Percentiles rank a stretch among this genome's conserved stretches.
Conservation (phyloP, 2,329 filamentous ascomycete species). For the Fusarium sp. region DNA sequence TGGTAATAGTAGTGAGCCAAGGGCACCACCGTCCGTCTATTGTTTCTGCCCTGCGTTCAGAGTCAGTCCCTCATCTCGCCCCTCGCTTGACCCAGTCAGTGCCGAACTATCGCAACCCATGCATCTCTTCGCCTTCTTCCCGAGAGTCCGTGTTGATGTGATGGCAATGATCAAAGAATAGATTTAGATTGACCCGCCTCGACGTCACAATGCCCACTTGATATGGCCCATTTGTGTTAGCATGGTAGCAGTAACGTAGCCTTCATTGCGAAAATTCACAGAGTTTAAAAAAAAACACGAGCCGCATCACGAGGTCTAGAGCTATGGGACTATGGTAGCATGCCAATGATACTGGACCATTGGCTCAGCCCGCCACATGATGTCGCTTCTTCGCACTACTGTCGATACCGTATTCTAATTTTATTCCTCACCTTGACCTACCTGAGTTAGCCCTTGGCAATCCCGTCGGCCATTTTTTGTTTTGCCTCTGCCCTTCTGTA, state of each 20-base stretch:
- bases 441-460: constrained; percentile 27
- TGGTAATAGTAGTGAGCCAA: neutral
- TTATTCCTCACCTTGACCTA: constrained; percentile 29
- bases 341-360: neutral
- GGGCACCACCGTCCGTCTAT: neutral
- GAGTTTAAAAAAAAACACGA: constrained; percentile 18
- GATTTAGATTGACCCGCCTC: constrained; percentile 11
- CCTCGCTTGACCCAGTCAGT: constrained; percentile 5
- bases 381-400: constrained; percentile 1
- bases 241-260: neutral
- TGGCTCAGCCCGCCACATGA: constrained; percentile 9
- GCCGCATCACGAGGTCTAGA: constrained; percentile 30
- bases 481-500: no score
- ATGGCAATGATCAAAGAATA: neutral
- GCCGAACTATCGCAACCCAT: neutral
- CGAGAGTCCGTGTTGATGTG: constrained; percentile 13
- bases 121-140: neutral
- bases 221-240: neutral
- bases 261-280: neutral
- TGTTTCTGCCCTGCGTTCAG: constrained; percentile 3
- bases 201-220: constrained; percentile 14
- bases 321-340: neutral
- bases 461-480: constrained; percentile 1
- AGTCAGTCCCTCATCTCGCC: neutral
- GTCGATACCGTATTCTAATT: constrained; percentile 34